phyloP scores from a whole-genome alignment of 805 yeast species.

The Limtongia smithiae region DNA sequence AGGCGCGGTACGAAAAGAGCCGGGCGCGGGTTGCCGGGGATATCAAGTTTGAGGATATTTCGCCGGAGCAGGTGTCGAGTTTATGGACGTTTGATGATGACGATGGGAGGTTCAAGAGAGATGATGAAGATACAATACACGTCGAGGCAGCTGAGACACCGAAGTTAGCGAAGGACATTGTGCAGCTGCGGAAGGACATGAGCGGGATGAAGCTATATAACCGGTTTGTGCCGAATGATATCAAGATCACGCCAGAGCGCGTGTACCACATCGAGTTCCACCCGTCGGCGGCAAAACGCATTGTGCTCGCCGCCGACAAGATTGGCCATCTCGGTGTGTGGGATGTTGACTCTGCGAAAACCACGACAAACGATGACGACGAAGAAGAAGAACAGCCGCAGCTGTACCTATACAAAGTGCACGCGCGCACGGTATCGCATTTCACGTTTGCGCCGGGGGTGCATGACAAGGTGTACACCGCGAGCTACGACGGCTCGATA shows the following conservation, averaged over 20 bases:
- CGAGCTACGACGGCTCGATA: slow-evolving; percentile 86
- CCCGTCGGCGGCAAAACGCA: slow-evolving; percentile 58
- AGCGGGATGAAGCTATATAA: slow-evolving; percentile 50
- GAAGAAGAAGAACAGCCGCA: slow-evolving; percentile 37
- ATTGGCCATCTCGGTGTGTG: slow-evolving; percentile 84
- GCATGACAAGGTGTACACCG: slow-evolving; percentile 57
- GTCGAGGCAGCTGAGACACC: slow-evolving; percentile 5
- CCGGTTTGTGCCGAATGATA: slow-evolving; percentile 61
- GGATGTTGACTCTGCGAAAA: slow-evolving; percentile 57
- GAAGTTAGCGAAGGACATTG: slow-evolving; percentile 49
- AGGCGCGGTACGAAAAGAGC: slow-evolving; percentile 37
- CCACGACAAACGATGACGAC: slow-evolving; percentile 34
- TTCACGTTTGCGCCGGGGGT: slow-evolving; percentile 52
- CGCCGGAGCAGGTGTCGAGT: slow-evolving; percentile 8
- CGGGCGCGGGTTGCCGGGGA: slow-evolving; percentile 64
- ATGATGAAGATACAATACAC: slow-evolving; percentile 37
- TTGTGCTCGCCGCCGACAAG: slow-evolving; percentile 84
- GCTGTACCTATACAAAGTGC: slow-evolving; percentile 65
- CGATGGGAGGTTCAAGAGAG: too few species aligned
- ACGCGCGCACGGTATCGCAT: slow-evolving; percentile 68
- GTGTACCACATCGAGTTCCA: slow-evolving; percentile 74
- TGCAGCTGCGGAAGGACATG: slow-evolving; percentile 52
- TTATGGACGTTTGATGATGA: slow-evolving; percentile 23
- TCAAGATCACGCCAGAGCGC: slow-evolving; percentile 63
- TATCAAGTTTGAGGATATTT: slow-evolving; percentile 57